Percentiles rank a stretch among this genome's conserved stretches.
Evolutionary conservation across 2,329 filamentous ascomycete species (phyloP).

Genomic region (Cadophora sp.): DNA sequence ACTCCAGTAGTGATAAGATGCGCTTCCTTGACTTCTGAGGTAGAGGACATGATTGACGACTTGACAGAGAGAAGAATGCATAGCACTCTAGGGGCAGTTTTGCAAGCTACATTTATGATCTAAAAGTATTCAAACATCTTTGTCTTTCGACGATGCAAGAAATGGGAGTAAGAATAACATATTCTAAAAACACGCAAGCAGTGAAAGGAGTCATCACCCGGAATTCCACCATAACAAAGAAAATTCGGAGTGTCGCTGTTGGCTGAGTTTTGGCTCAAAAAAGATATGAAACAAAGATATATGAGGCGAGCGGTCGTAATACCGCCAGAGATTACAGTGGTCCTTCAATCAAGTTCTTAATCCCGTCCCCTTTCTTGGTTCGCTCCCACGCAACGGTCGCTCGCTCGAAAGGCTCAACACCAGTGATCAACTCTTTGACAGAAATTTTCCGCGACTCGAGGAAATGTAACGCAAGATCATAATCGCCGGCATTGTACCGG

Average conservation of each 20-base stretch:
- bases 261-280: too few species aligned
- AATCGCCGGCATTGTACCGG: slow-evolving; percentile 57
- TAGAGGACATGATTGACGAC: not conserved
- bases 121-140: too few species aligned
- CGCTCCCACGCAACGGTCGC: slow-evolving; percentile 51
- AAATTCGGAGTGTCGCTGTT: too few species aligned
- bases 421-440: slow-evolving; percentile 46
- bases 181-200: not conserved
- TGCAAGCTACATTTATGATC: not conserved
- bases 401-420: slow-evolving; percentile 51
- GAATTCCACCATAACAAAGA: not conserved
- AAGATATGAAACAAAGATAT: too few species aligned
- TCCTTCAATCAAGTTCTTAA: slow-evolving; percentile 35
- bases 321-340: slow-evolving; percentile 21
- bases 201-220: not conserved
- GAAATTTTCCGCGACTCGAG: slow-evolving; percentile 42
- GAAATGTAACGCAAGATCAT: slow-evolving; percentile 55
- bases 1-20: not conserved
- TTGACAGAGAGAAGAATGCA: not conserved
- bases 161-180: not conserved
- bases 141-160: too few species aligned
- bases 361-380: slow-evolving; percentile 32
- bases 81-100: not conserved
- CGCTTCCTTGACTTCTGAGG: not conserved
- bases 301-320: too few species aligned